These are phyloP conservation scores for Adansonia gregorii DNA, from an alignment of 441 rosid species.

Conservation along the genomic window DNA sequence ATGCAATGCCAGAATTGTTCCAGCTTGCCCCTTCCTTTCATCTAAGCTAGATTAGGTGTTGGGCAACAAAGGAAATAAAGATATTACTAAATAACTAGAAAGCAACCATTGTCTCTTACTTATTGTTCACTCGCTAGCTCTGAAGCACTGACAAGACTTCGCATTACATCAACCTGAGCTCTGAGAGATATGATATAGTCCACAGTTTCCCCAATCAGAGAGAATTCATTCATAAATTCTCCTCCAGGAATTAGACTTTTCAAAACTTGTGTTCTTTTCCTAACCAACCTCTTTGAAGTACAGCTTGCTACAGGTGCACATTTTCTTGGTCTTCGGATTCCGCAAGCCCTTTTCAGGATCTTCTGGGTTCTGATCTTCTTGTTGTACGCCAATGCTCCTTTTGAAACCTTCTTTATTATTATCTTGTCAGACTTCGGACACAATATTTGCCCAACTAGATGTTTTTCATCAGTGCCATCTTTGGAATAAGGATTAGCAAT, in stretches of 20 bases:
- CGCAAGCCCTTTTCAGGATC: slow-evolving; percentile 55
- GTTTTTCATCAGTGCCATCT: slow-evolving; percentile 32
- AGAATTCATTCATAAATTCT: slow-evolving; percentile 54
- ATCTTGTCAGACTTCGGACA: slow-evolving; percentile 39
- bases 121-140: slow-evolving; percentile 33
- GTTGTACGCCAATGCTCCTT: slow-evolving; percentile 28
- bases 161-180: slow-evolving; percentile 84
- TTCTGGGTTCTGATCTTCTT: slow-evolving; percentile 33
- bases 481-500: slow-evolving; percentile 49
- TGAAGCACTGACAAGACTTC: slow-evolving; percentile 48
- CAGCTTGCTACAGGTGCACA: slow-evolving; percentile 34
- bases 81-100: not conserved
- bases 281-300: slow-evolving; percentile 49
- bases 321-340: slow-evolving; percentile 36
- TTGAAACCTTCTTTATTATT: slow-evolving; percentile 12
- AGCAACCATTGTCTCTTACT: slow-evolving; percentile 32
- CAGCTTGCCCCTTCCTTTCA: slow-evolving; percentile 8
- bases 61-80: not conserved
- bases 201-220: slow-evolving; percentile 79
- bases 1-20: slow-evolving; percentile 24
- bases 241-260: slow-evolving; percentile 85
- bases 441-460: slow-evolving; percentile 44
- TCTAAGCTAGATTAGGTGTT: not conserved
- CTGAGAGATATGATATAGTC: slow-evolving; percentile 74
- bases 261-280: slow-evolving; percentile 61